A percentile compares a stretch with the other conserved stretches of the same genome.
Conservation (phyloP, 495 filamentous ascomycete species). For the Aspergillus steynii region DNA sequence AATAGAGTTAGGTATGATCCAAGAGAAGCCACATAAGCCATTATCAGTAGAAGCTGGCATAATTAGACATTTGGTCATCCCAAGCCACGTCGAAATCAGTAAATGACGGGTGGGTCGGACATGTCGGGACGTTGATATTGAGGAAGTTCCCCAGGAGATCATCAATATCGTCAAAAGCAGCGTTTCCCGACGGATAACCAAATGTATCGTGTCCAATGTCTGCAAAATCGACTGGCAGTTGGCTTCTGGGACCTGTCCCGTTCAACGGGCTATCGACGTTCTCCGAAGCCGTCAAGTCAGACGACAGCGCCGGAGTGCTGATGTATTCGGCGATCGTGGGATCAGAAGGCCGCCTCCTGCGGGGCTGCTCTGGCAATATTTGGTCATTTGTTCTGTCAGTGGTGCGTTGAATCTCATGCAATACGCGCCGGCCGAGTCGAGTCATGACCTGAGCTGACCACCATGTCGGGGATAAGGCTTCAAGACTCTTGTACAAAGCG, state of each 20-base stretch:
- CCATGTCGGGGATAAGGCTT: slow-evolving; percentile 22
- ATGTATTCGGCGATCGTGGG: not conserved
- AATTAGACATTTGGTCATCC: not conserved
- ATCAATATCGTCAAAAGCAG: slow-evolving; percentile 17
- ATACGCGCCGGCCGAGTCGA: slow-evolving; percentile 23
- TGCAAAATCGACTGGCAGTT: slow-evolving; percentile 13
- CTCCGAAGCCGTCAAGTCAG: not conserved
- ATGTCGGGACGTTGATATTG: slow-evolving; percentile 25
- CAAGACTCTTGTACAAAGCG: slow-evolving; percentile 19
- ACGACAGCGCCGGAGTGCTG: not conserved
- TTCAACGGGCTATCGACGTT: not conserved
- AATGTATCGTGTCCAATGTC: slow-evolving; percentile 4
- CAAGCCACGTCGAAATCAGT: slow-evolving; percentile 9
- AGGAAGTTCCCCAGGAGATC: slow-evolving; percentile 23
- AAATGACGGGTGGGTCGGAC: slow-evolving; percentile 15
- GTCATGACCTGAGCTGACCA: slow-evolving; percentile 29
- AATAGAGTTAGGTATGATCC: too few relatives aligned
- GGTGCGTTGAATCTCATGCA: slow-evolving; percentile 16
- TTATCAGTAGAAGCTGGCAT: not conserved
- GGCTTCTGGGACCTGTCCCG: not conserved
- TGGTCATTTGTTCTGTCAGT: slow-evolving; percentile 9
- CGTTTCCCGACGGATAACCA: not conserved
- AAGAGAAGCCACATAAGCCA: too few relatives aligned
- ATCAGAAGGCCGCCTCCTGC: not conserved
- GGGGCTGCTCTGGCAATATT: not conserved